phyloP scores from a whole-genome alignment of 148 eudicot genomes.

The Rhododendron williamsianum region DNA sequence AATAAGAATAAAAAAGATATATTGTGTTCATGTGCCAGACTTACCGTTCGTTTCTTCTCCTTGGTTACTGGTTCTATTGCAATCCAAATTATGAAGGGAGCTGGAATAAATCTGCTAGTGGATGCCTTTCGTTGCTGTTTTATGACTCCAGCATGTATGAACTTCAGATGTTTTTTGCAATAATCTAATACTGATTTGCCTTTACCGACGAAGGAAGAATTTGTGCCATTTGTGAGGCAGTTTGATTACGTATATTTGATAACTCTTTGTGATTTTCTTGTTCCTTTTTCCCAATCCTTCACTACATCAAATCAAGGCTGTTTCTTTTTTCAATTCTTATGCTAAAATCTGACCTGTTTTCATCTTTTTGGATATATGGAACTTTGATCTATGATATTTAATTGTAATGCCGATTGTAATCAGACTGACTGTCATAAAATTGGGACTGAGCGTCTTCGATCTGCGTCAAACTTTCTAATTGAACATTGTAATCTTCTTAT shows the following conservation, averaged over 20 bases:
- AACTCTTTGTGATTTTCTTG: background rate
- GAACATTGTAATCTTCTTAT: conserved; percentile 5
- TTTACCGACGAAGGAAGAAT: background rate
- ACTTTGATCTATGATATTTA: background rate
- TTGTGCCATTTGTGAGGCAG: background rate
- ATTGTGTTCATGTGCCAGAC: background rate
- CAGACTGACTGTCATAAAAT: background rate
- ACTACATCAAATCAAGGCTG: background rate
- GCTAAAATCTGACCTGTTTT: background rate
- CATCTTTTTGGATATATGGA: background rate
- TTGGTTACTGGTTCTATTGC: background rate
- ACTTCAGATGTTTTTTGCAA: background rate
- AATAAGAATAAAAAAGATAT: background rate
- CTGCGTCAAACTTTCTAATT: conserved; percentile 8
- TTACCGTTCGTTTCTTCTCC: background rate
- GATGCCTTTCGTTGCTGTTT: background rate
- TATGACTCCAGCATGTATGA: background rate
- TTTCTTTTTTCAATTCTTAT: background rate
- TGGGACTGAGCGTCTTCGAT: background rate
- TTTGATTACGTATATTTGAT: background rate
- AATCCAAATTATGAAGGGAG: background rate
- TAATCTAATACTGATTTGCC: background rate
- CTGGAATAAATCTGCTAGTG: background rate
- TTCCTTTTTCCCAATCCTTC: background rate
- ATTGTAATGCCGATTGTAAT: background rate